A percentile compares a stretch with the other conserved stretches of the same genome.
Conservation (phyloP, 768 basidiomycete species). For the Panellus pusillus region DNA sequence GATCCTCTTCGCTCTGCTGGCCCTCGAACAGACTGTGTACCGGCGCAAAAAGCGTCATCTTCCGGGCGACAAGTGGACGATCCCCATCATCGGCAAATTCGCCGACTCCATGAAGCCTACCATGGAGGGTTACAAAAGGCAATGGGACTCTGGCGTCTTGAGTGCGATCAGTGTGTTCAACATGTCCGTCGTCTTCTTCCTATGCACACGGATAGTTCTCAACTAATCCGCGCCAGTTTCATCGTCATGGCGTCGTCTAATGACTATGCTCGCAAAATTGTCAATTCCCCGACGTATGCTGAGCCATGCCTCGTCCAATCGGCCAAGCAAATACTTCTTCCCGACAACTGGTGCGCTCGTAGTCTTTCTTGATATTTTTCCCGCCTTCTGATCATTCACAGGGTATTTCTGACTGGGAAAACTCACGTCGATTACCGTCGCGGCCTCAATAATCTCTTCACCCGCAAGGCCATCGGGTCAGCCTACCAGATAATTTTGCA, state of each 20-base stretch:
- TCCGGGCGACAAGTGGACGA: constrained; percentile 89
- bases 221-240: constrained; percentile 57
- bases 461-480: constrained; percentile 88
- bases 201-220: constrained; percentile 1
- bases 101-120: constrained; percentile 89
- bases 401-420: constrained; percentile 98
- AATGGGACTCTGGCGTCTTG: constrained; percentile 89
- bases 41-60: constrained; percentile 85
- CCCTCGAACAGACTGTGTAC: constrained; percentile 87
- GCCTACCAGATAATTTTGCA: constrained; percentile 23
- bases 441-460: constrained; percentile 88
- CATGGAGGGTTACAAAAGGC: constrained; percentile 87
- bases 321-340: constrained; percentile 80
- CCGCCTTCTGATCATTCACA: constrained; percentile 27
- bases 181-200: constrained; percentile 60
- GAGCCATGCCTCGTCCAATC: constrained; percentile 94
- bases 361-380: background rate
- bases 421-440: constrained; percentile 92
- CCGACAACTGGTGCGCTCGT: constrained; percentile 77
- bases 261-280: constrained; percentile 89
- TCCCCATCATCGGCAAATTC: constrained; percentile 97
- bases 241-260: constrained; percentile 98
- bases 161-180: constrained; percentile 95
- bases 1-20: constrained; percentile 71
- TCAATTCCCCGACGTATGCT: constrained; percentile 90